These are phyloP conservation scores for Bruguiera parviflora DNA, from an alignment of 345 rosid genomes.

Conservation along the genomic window DNA sequence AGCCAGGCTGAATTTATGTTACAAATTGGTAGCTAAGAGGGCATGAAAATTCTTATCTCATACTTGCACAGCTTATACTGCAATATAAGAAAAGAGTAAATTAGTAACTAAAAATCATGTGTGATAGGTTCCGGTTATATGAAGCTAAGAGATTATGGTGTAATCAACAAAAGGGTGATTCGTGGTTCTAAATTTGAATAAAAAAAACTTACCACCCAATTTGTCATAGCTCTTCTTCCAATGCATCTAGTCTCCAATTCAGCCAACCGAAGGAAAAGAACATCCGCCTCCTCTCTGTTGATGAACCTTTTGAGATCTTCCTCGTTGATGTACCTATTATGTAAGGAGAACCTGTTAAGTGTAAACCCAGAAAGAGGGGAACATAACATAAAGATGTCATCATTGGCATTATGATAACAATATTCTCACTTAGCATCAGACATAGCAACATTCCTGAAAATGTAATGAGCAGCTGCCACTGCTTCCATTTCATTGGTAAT, in stretches of 20 bases:
- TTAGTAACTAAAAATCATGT: too few species aligned
- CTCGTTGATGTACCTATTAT: conserved; percentile 55
- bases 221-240: conserved; percentile 45
- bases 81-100: too few species aligned
- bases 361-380: not conserved
- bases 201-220: conserved; percentile 62
- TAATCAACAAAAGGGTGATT: not conserved
- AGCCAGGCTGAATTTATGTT: too few species aligned
- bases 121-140: not conserved
- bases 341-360: conserved; percentile 8
- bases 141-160: not conserved
- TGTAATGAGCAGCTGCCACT: conserved; percentile 46
- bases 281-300: conserved; percentile 72
- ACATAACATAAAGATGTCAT: not conserved
- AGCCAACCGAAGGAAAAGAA: conserved; percentile 51
- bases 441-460: conserved; percentile 51
- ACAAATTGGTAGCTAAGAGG: too few species aligned
- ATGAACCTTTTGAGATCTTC: conserved; percentile 60
- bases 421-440: conserved; percentile 39
- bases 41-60: too few species aligned
- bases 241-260: conserved; percentile 43
- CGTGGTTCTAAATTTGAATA: not conserved
- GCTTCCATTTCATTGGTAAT: conserved; percentile 71
- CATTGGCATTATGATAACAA: not conserved
- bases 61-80: too few species aligned